Conservation (phyloP, 257 asterid species). For the Eucommia ulmoides region DNA sequence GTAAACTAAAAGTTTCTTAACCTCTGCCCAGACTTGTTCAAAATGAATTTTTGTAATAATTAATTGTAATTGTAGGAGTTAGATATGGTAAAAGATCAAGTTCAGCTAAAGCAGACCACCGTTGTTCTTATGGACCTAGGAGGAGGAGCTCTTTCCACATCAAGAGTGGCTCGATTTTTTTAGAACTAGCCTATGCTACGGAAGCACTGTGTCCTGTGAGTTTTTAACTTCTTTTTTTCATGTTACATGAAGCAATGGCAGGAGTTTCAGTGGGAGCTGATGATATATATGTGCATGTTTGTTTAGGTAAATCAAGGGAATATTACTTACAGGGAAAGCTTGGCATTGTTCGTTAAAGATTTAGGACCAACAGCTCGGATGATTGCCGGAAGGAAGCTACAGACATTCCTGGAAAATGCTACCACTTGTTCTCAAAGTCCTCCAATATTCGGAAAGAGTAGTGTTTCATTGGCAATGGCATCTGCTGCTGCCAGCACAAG, state of each 20-base stretch:
- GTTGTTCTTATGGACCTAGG: slow-evolving; percentile 24
- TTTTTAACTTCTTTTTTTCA: neutral
- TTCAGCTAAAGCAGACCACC: slow-evolving; percentile 21
- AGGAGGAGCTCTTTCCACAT: slow-evolving; percentile 3
- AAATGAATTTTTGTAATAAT: too few species aligned
- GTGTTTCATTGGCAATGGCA: slow-evolving; percentile 4
- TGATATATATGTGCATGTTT: neutral
- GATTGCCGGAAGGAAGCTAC: slow-evolving; percentile 47
- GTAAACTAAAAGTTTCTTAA: too few species aligned
- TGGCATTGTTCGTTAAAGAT: slow-evolving; percentile 38
- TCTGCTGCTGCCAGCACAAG: neutral
- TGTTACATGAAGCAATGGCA: too few species aligned
- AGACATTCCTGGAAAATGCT: slow-evolving; percentile 9
- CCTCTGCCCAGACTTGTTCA: too few species aligned
- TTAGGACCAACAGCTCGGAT: slow-evolving; percentile 58
- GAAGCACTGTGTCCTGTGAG: slow-evolving; percentile 1
- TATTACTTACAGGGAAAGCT: slow-evolving; percentile 42
- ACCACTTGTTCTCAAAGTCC: slow-evolving; percentile 1
- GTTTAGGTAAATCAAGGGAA: slow-evolving; percentile 30
- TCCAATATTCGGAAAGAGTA: slow-evolving; percentile 6
- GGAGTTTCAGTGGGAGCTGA: neutral
- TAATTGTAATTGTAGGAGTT: slow-evolving; percentile 29
- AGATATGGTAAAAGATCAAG: slow-evolving; percentile 13
- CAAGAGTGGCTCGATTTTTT: slow-evolving; percentile 6
- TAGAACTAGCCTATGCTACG: slow-evolving; percentile 6